Percentiles rank a stretch among this genome's conserved stretches.
phyloP scores from a whole-genome alignment of 768 basidiomycete genomes.

The Hortiboletus campestris region DNA sequence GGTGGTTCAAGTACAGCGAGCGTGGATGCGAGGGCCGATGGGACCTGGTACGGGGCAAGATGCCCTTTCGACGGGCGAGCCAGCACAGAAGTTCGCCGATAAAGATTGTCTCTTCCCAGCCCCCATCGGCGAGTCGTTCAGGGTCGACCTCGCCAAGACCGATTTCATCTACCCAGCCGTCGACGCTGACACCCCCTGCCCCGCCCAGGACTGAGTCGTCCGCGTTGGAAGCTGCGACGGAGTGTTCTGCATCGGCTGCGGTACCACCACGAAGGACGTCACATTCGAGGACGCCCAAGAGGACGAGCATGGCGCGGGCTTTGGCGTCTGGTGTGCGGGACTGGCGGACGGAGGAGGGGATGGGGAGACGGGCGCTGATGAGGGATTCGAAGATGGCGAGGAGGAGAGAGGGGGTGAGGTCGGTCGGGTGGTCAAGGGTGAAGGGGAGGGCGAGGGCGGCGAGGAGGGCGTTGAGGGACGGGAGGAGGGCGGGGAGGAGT shows the following conservation, averaged over 20 bases:
- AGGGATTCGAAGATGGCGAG: conserved; percentile 68
- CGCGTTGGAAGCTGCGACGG: conserved; percentile 23
- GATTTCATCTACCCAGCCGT: conserved; percentile 45
- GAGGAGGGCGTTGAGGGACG: conserved; percentile 47
- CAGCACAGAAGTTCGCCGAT: conserved; percentile 68
- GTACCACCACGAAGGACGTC: conserved; percentile 61
- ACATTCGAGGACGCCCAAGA: conserved; percentile 68
- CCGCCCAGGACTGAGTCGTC: conserved; percentile 20
- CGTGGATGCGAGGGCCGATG: conserved; percentile 1
- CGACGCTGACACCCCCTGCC: conserved; percentile 27
- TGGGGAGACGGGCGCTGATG: conserved; percentile 52
- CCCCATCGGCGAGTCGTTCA: conserved; percentile 57
- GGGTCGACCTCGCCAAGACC: conserved; percentile 69
- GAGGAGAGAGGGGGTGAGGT: conserved; percentile 71
- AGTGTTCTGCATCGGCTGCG: conserved; percentile 1
- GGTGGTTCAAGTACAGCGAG: conserved; percentile 19
- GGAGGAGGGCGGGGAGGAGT: conserved; percentile 18
- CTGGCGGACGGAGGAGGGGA: conserved; percentile 34
- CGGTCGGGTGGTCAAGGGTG: conserved; percentile 46
- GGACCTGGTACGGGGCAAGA: conserved; percentile 19
- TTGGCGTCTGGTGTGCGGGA: conserved; percentile 40
- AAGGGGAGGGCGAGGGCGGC: conserved; percentile 44
- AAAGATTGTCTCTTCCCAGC: conserved; percentile 63
- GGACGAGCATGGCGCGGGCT: conserved; percentile 68
- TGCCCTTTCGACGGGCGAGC: conserved; percentile 51